Evolutionary conservation across 1,284 basidiomycete species (phyloP), one percentile per base, ranked within the genome.

Genomic region (Vanrija humicola): DNA sequence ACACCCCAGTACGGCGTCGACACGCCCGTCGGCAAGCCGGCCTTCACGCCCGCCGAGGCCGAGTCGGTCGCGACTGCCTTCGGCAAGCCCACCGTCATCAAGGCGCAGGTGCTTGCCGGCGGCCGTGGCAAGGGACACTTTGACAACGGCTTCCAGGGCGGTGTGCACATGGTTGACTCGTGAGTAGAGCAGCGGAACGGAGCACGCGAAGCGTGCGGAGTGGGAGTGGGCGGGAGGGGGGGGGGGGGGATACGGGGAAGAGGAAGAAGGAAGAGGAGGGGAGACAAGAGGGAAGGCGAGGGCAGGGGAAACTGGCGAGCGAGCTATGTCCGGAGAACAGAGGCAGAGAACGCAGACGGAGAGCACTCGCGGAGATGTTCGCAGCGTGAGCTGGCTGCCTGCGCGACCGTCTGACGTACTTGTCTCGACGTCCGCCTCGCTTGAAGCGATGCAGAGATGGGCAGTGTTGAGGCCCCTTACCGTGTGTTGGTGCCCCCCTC

Each of bases 111-210:
- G 9, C 87, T 99, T 57, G 96, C 96, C 63, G 96, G 96, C 72
- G 96, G 96, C 68, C 86, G 96, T 74, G 96, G 96, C 67, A 98
- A 98, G 83, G 96, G 96, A 54, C 88, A 90, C 73, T 99, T 99
- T 72, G 87, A 95, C 79, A 91, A 86, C 73, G 96, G 96, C 29
- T 86, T 98, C 73, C 87, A 98, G 78, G 95, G 96, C 55, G 96
- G 96, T 80, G 96, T 99, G 21, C 96, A 98, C 77, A 85, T 91
- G 81, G 84, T 98, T 62, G 84, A 90, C 72, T 89, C 84, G 90
- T 94, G 77, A 67, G 84, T 76, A 23, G 21, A 23, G 21, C 21
- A 23, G 21, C 38, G 21, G 26, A 29, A 28, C 15, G 18, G 38
- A 43, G 39, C 48, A 18, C 38, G 46, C 38, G 4, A 1, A 18